These are phyloP conservation scores for Lablab purpureus DNA, from an alignment of 306 rosid species.

Conservation along the genomic window DNA sequence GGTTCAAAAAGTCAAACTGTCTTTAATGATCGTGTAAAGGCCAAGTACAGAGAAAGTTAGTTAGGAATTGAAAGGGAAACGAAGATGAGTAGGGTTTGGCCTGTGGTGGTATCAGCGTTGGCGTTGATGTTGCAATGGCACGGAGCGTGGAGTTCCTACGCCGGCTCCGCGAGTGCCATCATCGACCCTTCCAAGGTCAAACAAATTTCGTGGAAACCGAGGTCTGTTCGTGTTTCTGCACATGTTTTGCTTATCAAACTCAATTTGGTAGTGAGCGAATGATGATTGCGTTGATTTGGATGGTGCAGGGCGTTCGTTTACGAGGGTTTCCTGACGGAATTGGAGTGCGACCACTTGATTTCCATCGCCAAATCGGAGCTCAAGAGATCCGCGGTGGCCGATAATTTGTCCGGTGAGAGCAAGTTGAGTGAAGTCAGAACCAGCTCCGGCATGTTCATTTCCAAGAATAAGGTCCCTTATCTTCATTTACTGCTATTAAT, in stretches of 20 bases:
- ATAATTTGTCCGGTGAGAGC: constrained; percentile 73
- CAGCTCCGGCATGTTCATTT: constrained; percentile 95
- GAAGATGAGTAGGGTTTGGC: constrained; percentile 48
- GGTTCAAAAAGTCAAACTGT: not conserved
- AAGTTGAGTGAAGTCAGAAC: constrained; percentile 83
- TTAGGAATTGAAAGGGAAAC: constrained; percentile 20
- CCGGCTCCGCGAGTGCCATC: constrained; percentile 77
- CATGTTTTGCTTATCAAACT: not conserved
- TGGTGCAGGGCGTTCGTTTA: constrained; percentile 86
- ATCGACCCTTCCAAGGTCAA: constrained; percentile 83
- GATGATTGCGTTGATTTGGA: not conserved
- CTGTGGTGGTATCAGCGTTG: constrained; percentile 42
- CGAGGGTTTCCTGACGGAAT: constrained; percentile 77
- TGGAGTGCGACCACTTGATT: constrained; percentile 92
- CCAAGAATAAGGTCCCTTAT: constrained; percentile 74
- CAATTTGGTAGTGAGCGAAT: not conserved
- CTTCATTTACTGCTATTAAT: not conserved
- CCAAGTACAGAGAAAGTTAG: not conserved
- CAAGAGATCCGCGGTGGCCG: constrained; percentile 93
- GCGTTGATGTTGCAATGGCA: constrained; percentile 41
- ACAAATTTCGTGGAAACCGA: constrained; percentile 89
- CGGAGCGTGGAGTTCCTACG: constrained; percentile 58
- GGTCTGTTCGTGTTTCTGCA: constrained; percentile 51
- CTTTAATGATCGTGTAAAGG: not conserved
- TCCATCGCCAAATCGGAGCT: constrained; percentile 88